A percentile compares a stretch with the other conserved stretches of the same genome.
phyloP scores from a whole-genome alignment of 2,329 filamentous ascomycete species.

The Chalaropsis thielavioides region DNA sequence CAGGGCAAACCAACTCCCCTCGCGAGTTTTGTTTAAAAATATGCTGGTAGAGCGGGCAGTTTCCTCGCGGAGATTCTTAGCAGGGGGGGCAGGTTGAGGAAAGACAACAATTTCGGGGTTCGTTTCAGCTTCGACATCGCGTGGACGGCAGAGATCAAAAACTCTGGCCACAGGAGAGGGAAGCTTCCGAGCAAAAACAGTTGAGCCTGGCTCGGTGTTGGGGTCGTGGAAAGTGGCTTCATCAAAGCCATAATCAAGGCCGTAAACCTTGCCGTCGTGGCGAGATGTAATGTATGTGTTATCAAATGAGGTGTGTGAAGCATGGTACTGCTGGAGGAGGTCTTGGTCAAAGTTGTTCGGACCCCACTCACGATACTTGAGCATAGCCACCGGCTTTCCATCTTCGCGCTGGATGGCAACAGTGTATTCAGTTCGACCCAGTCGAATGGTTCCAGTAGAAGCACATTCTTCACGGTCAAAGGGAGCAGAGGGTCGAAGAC shows the following conservation, averaged over 20 bases:
- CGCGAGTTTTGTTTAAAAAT: conserved; percentile 73
- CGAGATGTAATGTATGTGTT: conserved; percentile 77
- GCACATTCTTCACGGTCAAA: conserved; percentile 65
- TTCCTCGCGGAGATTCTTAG: conserved; percentile 34
- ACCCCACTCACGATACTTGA: conserved; percentile 89
- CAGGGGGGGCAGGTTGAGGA: conserved; percentile 63
- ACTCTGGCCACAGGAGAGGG: conserved; percentile 69
- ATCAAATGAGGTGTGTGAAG: conserved; percentile 52
- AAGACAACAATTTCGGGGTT: conserved; percentile 70
- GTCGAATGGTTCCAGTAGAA: conserved; percentile 62
- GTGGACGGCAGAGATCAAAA: conserved; percentile 71
- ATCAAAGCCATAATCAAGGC: conserved; percentile 49
- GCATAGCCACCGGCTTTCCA: conserved; percentile 65
- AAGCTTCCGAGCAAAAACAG: conserved; percentile 54
- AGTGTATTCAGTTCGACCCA: conserved; percentile 80
- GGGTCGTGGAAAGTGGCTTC: conserved; percentile 25
- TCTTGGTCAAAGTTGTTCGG: conserved; percentile 86
- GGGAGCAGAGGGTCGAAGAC: conserved; percentile 51
- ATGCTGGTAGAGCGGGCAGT: conserved; percentile 49
- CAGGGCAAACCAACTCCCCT: conserved; percentile 87
- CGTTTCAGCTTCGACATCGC: conserved; percentile 44
- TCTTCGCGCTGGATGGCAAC: conserved; percentile 68
- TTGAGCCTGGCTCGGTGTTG: conserved; percentile 28
- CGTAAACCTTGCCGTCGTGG: conserved; percentile 71
- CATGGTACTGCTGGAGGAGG: conserved; percentile 60